Conservation (phyloP, 495 filamentous ascomycete species). For the Daldinia vernicosa region DNA sequence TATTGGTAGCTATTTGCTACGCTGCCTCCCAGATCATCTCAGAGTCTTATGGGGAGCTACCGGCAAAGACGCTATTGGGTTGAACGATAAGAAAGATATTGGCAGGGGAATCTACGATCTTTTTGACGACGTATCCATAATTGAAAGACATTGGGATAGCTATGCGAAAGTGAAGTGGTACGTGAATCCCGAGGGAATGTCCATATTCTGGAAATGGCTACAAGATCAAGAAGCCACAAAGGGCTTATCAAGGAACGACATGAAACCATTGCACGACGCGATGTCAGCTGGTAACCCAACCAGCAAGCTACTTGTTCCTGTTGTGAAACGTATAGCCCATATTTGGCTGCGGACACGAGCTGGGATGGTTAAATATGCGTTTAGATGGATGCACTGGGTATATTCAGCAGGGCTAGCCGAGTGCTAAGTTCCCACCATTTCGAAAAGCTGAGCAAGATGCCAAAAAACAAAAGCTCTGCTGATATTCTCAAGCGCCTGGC, state of each 20-base stretch:
- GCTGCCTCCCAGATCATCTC: slow-evolving; percentile 30
- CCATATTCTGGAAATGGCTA: slow-evolving; percentile 15
- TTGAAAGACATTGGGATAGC: slow-evolving; percentile 42
- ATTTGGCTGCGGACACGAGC: no score
- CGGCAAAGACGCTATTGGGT: slow-evolving; percentile 35
- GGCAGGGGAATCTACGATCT: slow-evolving; percentile 37
- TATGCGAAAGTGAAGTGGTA: not conserved
- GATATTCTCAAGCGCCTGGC: no score
- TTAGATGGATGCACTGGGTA: no score
- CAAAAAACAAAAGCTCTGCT: no score
- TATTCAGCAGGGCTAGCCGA: no score
- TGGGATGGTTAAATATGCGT: no score
- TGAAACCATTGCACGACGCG: slow-evolving; percentile 1
- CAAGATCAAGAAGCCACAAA: slow-evolving; percentile 8
- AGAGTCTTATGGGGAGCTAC: slow-evolving; percentile 18
- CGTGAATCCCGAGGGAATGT: not conserved
- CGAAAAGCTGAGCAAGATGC: no score
- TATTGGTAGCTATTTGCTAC: slow-evolving; percentile 4
- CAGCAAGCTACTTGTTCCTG: not conserved
- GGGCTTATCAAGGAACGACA: not conserved
- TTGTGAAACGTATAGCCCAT: not conserved
- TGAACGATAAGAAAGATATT: slow-evolving; percentile 41
- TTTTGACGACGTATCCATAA: slow-evolving; percentile 30
- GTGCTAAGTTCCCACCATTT: no score
- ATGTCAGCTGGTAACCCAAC: slow-evolving; percentile 3